Percentiles rank a stretch among this genome's conserved stretches.
phyloP scores from a whole-genome alignment of 2,329 filamentous ascomycete species.

The Penicillium sp. region DNA sequence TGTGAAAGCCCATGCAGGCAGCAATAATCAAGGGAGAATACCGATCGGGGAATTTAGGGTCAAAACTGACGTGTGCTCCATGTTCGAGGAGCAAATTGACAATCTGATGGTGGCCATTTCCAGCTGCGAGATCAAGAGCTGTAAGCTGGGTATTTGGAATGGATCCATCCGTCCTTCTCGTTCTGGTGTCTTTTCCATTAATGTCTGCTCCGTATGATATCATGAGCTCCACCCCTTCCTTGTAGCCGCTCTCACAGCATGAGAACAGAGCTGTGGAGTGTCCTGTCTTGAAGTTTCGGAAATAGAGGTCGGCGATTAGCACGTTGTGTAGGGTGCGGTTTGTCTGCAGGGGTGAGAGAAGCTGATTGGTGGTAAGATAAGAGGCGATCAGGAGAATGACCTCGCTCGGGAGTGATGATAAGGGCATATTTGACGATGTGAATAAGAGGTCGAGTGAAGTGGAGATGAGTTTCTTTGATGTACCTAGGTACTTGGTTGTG shows the following conservation, averaged over 20 bases:
- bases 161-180: background rate
- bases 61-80: background rate
- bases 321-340: background rate
- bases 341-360: background rate
- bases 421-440: background rate
- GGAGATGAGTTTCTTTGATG: background rate
- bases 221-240: background rate
- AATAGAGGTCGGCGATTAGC: background rate
- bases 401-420: background rate
- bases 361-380: background rate
- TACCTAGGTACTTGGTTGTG: background rate
- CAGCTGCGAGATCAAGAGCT: background rate
- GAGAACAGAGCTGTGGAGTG: background rate
- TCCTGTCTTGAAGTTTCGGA: background rate
- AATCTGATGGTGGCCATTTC: background rate
- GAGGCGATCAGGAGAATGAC: background rate
- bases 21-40: background rate
- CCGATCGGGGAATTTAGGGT: background rate
- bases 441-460: background rate
- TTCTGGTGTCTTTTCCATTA: background rate
- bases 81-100: background rate
- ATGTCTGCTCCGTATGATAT: background rate
- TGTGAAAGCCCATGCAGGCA: background rate
- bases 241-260: background rate
- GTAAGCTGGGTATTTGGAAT: background rate